Evolutionary conservation across 495 filamentous ascomycete species (phyloP).

Genomic region (Daldinia caldariorum): DNA sequence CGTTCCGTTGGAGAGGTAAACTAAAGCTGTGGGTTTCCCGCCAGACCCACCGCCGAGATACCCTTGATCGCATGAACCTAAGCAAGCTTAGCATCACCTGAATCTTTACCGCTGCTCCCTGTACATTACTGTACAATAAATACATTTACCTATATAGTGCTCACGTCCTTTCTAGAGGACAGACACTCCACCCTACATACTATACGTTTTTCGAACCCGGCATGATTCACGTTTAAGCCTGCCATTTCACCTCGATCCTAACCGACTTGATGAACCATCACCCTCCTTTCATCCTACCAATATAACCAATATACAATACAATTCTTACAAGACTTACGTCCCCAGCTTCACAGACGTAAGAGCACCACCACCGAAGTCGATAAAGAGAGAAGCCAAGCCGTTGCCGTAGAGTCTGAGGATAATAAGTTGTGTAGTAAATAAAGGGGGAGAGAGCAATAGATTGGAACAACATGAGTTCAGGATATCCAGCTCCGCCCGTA

Average conservation of each 20-base stretch:
- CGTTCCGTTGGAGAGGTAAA: constrained; percentile 34
- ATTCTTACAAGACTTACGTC: constrained; percentile 7
- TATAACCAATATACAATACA: no score
- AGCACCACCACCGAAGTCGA: constrained; percentile 7
- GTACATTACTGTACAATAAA: constrained; percentile 4
- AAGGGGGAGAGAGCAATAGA: constrained; percentile 25
- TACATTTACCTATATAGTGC: constrained; percentile 30
- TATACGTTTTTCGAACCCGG: constrained; percentile 34
- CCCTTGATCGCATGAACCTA: constrained; percentile 39
- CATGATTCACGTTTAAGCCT: constrained; percentile 12
- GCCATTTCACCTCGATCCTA: constrained; percentile 5
- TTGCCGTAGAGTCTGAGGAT: constrained; percentile 9
- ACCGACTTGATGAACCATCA: constrained; percentile 21
- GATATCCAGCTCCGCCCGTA: constrained; percentile 48
- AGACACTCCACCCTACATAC: constrained; percentile 17
- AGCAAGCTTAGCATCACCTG: constrained; percentile 7
- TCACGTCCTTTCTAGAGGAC: constrained; percentile 36
- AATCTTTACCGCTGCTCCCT: constrained; percentile 26
- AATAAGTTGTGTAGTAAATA: constrained; percentile 18
- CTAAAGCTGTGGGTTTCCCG: constrained; percentile 34
- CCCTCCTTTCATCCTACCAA: constrained; percentile 14
- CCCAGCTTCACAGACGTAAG: constrained; percentile 20
- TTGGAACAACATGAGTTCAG: constrained; percentile 46
- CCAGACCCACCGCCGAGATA: constrained; percentile 32
- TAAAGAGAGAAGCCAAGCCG: constrained; percentile 1